A percentile compares a stretch with the other conserved stretches of the same genome.
Conservation (phyloP, 192 early-diverging fungal genomes). For the Ramicandelaber brevisporus region DNA sequence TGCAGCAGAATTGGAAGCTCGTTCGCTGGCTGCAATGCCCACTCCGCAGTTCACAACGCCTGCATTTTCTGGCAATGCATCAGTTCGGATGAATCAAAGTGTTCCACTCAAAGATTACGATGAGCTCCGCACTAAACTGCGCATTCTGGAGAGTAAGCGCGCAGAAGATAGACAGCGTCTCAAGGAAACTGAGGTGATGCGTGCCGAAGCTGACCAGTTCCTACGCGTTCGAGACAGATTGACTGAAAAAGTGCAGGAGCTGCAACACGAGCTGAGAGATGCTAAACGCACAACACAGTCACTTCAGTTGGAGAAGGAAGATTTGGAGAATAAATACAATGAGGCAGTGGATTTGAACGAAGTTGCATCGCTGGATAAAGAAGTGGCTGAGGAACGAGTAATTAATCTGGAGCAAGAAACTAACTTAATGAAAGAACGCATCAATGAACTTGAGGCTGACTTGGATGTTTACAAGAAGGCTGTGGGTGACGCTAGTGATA, state of each 20-base stretch:
- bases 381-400: slow-evolving; percentile 70
- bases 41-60: too few species aligned
- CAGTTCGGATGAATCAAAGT: slow-evolving; percentile 7
- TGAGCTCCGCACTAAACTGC: slow-evolving; percentile 50
- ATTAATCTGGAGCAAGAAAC: slow-evolving; percentile 53
- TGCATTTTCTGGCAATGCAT: too few species aligned
- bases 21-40: too few species aligned
- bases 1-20: too few species aligned
- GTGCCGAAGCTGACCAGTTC: slow-evolving; percentile 43
- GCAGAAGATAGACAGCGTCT: slow-evolving; percentile 51
- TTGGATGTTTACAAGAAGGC: slow-evolving; percentile 18
- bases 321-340: slow-evolving; percentile 32
- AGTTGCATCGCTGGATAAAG: slow-evolving; percentile 68
- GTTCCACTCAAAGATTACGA: slow-evolving; percentile 47
- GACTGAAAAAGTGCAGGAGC: slow-evolving; percentile 31
- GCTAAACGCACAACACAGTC: slow-evolving; percentile 28
- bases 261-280: slow-evolving; percentile 48
- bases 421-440: slow-evolving; percentile 40
- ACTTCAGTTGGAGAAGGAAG: slow-evolving; percentile 27
- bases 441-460: slow-evolving; percentile 48
- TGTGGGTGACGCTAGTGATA: slow-evolving; percentile 1
- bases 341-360: slow-evolving; percentile 60
- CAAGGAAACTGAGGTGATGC: slow-evolving; percentile 40
- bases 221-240: slow-evolving; percentile 35
- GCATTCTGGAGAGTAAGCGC: slow-evolving; percentile 53